Evolutionary conservation across 108 stramenopile species (phyloP).

Genomic region (Pseudonitzschia multiseries): DNA sequence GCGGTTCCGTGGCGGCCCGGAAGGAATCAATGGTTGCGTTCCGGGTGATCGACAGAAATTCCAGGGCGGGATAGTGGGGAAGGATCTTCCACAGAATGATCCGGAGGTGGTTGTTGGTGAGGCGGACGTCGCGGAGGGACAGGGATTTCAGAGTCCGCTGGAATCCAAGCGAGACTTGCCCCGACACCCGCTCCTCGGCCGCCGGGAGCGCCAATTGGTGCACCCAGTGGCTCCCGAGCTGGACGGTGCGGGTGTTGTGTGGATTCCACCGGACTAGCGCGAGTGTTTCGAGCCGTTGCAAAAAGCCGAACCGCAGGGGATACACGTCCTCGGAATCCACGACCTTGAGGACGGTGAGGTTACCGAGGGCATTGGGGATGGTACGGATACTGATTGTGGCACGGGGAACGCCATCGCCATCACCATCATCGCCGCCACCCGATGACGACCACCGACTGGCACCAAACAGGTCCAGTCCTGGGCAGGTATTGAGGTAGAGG

Average conservation of each 20-base stretch:
- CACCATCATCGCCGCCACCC: too few relatives aligned
- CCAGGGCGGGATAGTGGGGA: neutral
- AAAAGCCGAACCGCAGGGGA: neutral
- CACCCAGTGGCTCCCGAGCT: neutral
- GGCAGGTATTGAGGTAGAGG: neutral
- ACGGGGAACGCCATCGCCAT: too few relatives aligned
- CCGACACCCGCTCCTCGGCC: too few relatives aligned
- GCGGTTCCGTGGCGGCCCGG: neutral
- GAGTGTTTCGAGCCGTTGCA: neutral
- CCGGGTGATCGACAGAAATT: neutral
- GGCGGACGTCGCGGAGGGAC: neutral
- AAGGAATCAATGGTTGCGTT: neutral
- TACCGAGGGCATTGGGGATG: neutral
- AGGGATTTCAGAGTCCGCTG: neutral
- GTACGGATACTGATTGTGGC: neutral
- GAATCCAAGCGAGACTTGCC: neutral
- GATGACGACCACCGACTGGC: neutral
- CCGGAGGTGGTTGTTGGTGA: neutral
- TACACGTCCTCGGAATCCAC: neutral
- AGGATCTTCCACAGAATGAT: neutral
- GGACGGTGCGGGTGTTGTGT: neutral
- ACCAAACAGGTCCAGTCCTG: neutral
- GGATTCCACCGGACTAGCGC: neutral
- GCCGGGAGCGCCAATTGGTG: neutral
- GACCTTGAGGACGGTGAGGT: neutral